Base-by-base conservation (phyloP, 345 rosid genomes). In the Syzygium aromaticum region DNA sequence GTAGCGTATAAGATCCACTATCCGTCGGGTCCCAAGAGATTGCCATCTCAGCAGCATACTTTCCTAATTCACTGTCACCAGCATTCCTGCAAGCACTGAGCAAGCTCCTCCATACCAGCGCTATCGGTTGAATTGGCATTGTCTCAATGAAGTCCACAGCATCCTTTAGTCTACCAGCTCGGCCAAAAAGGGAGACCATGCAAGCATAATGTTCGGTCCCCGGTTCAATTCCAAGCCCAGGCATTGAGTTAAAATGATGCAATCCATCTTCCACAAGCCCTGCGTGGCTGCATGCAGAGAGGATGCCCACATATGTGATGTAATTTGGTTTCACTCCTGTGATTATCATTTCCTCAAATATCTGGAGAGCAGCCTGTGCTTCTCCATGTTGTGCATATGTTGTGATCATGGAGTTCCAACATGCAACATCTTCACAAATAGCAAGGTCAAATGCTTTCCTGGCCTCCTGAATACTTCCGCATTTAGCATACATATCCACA, bases 261-360 rank as follows among this genome's bases (percentile, higher is more conserved):
- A 94, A 89, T 83, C 97, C 98, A 52, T 90, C 95, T 87, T 94
- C 93, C 38, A 94, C 88, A 52, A 94, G 91, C 67, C 97, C 97
- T 86, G 93, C 93, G 90, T 95, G 98, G 90, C 92, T 87, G 90
- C 98, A 96, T 19, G 97, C 98, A 30, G 97, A 94, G 53, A 96
- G 96, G 77, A 95, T 87, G 33, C 96, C 96, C 64, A 94, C 92
- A 87, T 93, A 95, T 54, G 99, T 91, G 56, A 95, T 91, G 73
- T 93, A 90, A 86, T 96, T 93, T 17, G 99, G 97, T 89, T 90
- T 91, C 84, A 94, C 88, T 85, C 96, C 94, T 40, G 88, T 91
- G n/a, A 77, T 86, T 28, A 89, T 91, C 96, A 95, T 95, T 85
- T 86, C 87, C 33, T 93, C 91, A 84, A 94, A 94, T 90, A 92